phyloP scores from a whole-genome alignment of 2,329 filamentous ascomycete species.

The Trichoderma koningii region DNA sequence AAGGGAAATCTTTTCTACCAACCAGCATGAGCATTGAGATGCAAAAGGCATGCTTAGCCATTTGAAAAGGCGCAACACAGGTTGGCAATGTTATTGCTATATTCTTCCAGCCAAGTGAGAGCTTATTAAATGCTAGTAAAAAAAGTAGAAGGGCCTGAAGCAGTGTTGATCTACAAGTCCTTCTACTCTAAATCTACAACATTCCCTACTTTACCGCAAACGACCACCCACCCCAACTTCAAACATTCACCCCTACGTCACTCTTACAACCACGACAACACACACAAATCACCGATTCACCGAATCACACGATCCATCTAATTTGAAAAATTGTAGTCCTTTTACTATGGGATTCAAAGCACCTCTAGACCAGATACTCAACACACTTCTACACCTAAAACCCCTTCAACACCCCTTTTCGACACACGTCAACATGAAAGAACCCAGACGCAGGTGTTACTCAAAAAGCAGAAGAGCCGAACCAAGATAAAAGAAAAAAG shows the following conservation, averaged over 20 bases:
- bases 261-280: neutral
- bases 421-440: neutral
- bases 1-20: too few species aligned
- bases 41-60: too few species aligned
- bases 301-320: neutral
- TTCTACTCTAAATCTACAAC: neutral
- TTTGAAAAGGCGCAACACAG: too few species aligned
- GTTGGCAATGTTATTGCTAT: too few species aligned
- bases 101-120: too few species aligned
- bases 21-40: too few species aligned
- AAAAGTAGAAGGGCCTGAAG: too few species aligned
- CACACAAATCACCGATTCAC: neutral
- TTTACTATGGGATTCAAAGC: constrained; percentile 7
- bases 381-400: neutral
- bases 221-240: neutral
- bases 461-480: neutral
- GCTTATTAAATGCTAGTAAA: too few species aligned
- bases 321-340: neutral
- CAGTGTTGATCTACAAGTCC: neutral
- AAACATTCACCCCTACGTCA: neutral
- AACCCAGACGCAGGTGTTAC: neutral
- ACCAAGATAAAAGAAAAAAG: neutral
- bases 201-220: neutral
- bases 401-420: neutral
- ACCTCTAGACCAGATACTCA: constrained; percentile 13